A percentile compares a stretch with the other conserved stretches of the same genome.
These are phyloP conservation scores for Populus tremula DNA, from an alignment of 345 rosid species.

Conservation along the genomic window DNA sequence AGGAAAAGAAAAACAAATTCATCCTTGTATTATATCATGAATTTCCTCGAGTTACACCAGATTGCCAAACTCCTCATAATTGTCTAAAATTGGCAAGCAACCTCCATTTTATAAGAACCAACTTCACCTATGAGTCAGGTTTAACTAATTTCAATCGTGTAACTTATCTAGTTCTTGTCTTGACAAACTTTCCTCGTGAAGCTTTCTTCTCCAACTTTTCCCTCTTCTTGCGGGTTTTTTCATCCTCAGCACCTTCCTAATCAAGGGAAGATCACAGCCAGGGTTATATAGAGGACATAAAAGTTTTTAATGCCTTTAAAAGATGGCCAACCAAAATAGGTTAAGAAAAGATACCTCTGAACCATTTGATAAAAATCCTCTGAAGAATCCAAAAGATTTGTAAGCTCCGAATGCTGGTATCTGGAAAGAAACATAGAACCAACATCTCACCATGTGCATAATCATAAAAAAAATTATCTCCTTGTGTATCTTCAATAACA, in stretches of 20 bases:
- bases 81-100: not conserved
- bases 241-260: slow-evolving; percentile 73
- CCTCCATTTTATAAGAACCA: not conserved
- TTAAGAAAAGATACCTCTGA: slow-evolving; percentile 53
- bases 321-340: not conserved
- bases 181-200: slow-evolving; percentile 59
- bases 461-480: not conserved
- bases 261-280: slow-evolving; percentile 13
- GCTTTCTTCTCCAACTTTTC: slow-evolving; percentile 91
- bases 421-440: slow-evolving; percentile 28
- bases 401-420: slow-evolving; percentile 78
- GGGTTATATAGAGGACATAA: not conserved
- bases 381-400: slow-evolving; percentile 57
- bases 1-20: not conserved
- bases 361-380: slow-evolving; percentile 55
- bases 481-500: not conserved
- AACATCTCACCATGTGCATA: not conserved
- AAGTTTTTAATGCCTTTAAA: not conserved
- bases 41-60: not conserved
- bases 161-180: slow-evolving; percentile 52
- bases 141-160: not conserved
- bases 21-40: not conserved
- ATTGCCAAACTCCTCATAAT: not conserved
- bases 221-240: slow-evolving; percentile 79
- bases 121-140: not conserved